phyloP scores from a whole-genome alignment of 495 filamentous ascomycete genomes.

The Antarctomyces pellizariae region DNA sequence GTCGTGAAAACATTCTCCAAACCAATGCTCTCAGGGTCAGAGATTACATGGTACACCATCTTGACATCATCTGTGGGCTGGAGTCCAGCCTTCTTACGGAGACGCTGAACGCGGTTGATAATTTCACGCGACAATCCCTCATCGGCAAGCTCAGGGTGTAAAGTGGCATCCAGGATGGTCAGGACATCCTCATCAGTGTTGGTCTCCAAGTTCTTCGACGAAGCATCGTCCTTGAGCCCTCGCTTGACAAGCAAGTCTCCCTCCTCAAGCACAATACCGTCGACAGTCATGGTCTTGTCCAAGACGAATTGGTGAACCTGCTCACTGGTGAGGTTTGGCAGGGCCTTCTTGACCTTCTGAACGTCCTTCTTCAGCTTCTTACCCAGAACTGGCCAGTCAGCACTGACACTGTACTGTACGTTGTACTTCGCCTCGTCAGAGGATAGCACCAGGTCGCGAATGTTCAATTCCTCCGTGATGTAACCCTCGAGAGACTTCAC shows the following conservation, averaged over 20 bases:
- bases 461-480: constrained; percentile 77
- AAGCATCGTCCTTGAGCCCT: constrained; percentile 42
- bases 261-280: constrained; percentile 56
- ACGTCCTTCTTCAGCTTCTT: constrained; percentile 94
- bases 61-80: constrained; percentile 64
- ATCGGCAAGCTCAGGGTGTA: constrained; percentile 49
- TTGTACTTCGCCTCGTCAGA: constrained; percentile 76
- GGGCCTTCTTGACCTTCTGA: constrained; percentile 69
- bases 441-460: constrained; percentile 63
- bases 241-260: constrained; percentile 72
- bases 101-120: constrained; percentile 57
- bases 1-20: constrained; percentile 49
- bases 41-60: constrained; percentile 58
- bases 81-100: constrained; percentile 64
- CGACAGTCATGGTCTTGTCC: constrained; percentile 48
- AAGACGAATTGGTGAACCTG: constrained; percentile 46
- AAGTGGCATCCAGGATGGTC: constrained; percentile 51
- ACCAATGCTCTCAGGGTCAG: constrained; percentile 54
- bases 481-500: constrained; percentile 63
- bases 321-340: constrained; percentile 55
- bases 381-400: constrained; percentile 83
- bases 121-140: constrained; percentile 64
- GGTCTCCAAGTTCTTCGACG: constrained; percentile 49
- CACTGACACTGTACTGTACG: constrained; percentile 68
- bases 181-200: constrained; percentile 71